Conservation (phyloP, 768 basidiomycete species). For the Xerocomus potaroensis region DNA sequence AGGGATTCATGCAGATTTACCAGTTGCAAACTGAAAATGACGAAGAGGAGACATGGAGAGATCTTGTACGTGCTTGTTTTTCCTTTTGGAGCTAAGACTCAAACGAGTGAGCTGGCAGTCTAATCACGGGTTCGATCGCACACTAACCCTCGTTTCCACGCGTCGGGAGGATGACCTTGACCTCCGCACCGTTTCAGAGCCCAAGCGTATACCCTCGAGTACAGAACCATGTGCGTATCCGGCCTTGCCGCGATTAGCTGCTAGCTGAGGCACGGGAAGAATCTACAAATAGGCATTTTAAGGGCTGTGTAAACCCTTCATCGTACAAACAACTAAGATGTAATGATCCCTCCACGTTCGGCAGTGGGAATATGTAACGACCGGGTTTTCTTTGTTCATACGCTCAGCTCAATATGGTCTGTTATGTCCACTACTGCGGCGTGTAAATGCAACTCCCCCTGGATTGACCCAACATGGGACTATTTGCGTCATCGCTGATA, state of each 20-base stretch:
- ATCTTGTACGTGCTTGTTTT: constrained; percentile 49
- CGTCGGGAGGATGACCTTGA: constrained; percentile 48
- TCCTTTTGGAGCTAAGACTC: background rate
- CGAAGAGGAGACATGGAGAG: constrained; percentile 81
- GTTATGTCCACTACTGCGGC: constrained; percentile 5
- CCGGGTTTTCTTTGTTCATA: constrained; percentile 3
- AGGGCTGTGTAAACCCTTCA: background rate
- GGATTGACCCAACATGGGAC: background rate
- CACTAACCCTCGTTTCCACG: constrained; percentile 53
- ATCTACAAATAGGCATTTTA: constrained; percentile 8
- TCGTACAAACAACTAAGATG: constrained; percentile 12
- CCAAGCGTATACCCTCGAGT: constrained; percentile 11
- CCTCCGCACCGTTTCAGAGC: constrained; percentile 6
- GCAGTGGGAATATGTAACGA: constrained; percentile 5
- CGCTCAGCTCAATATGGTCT: constrained; percentile 7
- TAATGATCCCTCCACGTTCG: constrained; percentile 8
- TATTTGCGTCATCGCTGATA: background rate
- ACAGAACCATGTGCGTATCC: constrained; percentile 17
- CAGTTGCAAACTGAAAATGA: constrained; percentile 83
- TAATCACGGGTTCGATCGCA: constrained; percentile 72
- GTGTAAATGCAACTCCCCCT: constrained; percentile 9
- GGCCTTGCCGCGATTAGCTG: background rate
- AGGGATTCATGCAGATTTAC: constrained; percentile 80
- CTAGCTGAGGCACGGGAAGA: constrained; percentile 15
- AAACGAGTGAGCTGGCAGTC: constrained; percentile 40